Conservation (phyloP, 2,329 filamentous ascomycete genomes). For the Cladosporium sp. region DNA sequence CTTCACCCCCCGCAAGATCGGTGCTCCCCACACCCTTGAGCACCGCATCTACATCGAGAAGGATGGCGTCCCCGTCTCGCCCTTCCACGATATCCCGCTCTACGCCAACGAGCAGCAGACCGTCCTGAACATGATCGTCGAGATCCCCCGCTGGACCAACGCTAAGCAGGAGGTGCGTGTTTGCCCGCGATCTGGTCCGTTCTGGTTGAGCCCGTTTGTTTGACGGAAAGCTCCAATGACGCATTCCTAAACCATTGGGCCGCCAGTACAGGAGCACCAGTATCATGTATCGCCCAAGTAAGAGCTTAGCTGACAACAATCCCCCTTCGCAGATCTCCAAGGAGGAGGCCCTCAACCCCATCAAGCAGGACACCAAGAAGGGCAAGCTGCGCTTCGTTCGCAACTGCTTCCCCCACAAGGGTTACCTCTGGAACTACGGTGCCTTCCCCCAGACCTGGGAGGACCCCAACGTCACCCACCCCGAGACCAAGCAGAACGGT, state of each 20-base stretch:
- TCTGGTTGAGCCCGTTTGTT: not conserved
- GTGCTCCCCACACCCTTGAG: slow-evolving; percentile 85
- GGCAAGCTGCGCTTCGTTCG: slow-evolving; percentile 98
- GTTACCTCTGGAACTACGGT: slow-evolving; percentile 99
- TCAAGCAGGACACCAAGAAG: slow-evolving; percentile 99
- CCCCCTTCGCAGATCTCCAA: slow-evolving; percentile 82
- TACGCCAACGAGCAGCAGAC: slow-evolving; percentile 96
- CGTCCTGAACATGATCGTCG: slow-evolving; percentile 97
- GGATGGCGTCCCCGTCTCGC: slow-evolving; percentile 87
- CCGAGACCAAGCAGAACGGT: slow-evolving; percentile 99
- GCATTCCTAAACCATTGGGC: not conserved
- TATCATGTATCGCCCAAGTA: too few species aligned
- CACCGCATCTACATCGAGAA: slow-evolving; percentile 98
- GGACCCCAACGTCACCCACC: slow-evolving; percentile 92
- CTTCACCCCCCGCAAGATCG: slow-evolving; percentile 83
- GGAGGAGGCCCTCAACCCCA: slow-evolving; percentile 95
- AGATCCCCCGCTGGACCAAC: slow-evolving; percentile 99
- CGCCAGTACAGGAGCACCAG: not conserved
- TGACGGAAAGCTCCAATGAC: not conserved
- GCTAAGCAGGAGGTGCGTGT: slow-evolving; percentile 90
- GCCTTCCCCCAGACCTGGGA: slow-evolving; percentile 99
- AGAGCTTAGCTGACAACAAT: not conserved
- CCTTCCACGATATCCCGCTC: slow-evolving; percentile 97
- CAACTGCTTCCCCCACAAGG: slow-evolving; percentile 99
- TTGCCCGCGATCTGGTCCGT: too few species aligned